Evolutionary conservation across 2,329 filamentous ascomycete genomes (phyloP), one percentile per base, ranked within the genome.

Genomic region (Botrytis byssoidea): DNA sequence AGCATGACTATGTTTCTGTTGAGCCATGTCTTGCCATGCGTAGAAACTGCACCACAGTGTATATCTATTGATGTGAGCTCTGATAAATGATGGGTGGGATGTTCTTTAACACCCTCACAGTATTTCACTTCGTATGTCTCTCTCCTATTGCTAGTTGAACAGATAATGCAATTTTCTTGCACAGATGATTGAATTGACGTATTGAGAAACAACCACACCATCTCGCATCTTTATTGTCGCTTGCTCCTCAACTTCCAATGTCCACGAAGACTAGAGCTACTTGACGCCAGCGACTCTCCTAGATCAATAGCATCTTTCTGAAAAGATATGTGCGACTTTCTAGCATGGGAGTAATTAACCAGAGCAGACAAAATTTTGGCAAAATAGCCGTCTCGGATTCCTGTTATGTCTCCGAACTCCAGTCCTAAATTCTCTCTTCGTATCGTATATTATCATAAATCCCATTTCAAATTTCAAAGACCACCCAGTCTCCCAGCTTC

Each of bases 321-420:
- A 51, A n/a, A 51, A n/a, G 22, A n/a, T 5, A n/a, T 12, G n/a
- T 14, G 12, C 48, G 14, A 51, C 10, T n/a, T 51, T n/a, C 8
- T 25, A 6, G 22, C 10, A 51, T 1, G 48, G 25, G 5, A n/a
- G 8, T 1, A 14, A 14, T 14, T 14, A 0, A 14, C 10, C 7
- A 51, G 22, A 4, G 48, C 48, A n/a, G 14, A n/a, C 48, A 14
- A n/a, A 4, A 6, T 6, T 25, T 2, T 51, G 48, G 5, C 12
- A n/a, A 51, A n/a, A n/a, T 6, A 51, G 25, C 10, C 25, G 48
- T 7, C 4, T 51, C 25, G 6, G 48, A 51, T n/a, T 12, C 25
- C 10, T 8, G 14, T 55, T 29, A 5, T 55, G 14, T 55, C n/a
- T 57, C 9, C 14, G n/a, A 57, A 18, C 5, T 29, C n/a, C n/a